Conservation (phyloP, 208 protist genomes). For the Strigomonas oncopelti region DNA sequence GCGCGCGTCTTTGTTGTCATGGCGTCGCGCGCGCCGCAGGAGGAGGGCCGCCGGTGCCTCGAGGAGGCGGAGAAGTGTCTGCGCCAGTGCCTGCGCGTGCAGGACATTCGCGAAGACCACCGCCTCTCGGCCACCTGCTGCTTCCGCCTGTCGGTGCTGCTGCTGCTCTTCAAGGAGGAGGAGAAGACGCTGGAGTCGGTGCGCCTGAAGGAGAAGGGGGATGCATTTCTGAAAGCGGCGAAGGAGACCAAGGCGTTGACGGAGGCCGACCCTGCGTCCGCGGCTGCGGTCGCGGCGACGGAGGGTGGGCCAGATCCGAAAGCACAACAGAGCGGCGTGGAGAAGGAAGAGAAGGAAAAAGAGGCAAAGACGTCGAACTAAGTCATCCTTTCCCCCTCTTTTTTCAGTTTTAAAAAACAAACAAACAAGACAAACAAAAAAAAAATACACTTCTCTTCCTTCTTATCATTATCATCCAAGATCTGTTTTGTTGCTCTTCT, state of each 20-base stretch:
- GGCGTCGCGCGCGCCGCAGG: constrained; percentile 70
- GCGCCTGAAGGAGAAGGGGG: constrained; percentile 41
- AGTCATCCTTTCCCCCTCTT: neutral
- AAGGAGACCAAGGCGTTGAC: neutral
- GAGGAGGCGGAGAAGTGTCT: constrained; percentile 79
- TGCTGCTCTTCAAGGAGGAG: constrained; percentile 68
- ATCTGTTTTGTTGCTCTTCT: constrained; percentile 15
- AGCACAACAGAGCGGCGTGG: constrained; percentile 32
- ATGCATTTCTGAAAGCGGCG: constrained; percentile 32
- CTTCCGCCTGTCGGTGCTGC: constrained; percentile 64
- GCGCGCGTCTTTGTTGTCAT: constrained; percentile 81
- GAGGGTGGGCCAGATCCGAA: neutral
- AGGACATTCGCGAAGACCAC: constrained; percentile 32
- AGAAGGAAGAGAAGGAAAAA: constrained; percentile 28
- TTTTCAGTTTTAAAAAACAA: neutral
- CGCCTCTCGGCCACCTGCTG: constrained; percentile 51
- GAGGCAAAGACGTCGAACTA: neutral
- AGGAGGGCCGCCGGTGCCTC: constrained; percentile 55
- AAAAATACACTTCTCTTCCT: constrained; percentile 2
- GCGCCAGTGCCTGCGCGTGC: constrained; percentile 58
- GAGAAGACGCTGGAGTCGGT: constrained; percentile 56
- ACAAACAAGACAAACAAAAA: constrained; percentile 8
- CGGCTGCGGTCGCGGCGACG: too few relatives aligned
- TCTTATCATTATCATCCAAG: constrained; percentile 1
- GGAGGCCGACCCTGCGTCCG: neutral